These are phyloP conservation scores for Debaryomyces coudertii DNA, from an alignment of 1,139 yeast species.

Conservation along the genomic window DNA sequence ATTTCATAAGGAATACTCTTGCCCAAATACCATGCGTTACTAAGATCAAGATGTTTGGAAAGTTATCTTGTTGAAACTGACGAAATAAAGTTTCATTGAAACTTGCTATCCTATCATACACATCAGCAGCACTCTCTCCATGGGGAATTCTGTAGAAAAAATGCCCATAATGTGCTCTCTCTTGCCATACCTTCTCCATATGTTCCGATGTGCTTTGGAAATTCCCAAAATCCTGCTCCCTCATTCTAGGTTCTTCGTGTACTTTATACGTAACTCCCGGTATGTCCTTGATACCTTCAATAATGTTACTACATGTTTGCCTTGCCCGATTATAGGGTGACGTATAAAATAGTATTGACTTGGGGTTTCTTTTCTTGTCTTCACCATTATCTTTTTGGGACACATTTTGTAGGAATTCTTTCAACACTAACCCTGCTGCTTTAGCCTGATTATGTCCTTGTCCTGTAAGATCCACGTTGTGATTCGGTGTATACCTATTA, in stretches of 20 bases:
- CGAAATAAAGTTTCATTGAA: constrained; percentile 85
- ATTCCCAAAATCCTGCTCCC: constrained; percentile 95
- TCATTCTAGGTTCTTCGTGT: constrained; percentile 83
- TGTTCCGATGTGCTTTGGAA: constrained; percentile 78
- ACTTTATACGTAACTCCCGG: constrained; percentile 55
- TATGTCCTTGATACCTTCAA: constrained; percentile 58
- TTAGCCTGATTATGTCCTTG: constrained; percentile 70
- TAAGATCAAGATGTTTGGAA: constrained; percentile 74
- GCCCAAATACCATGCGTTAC: constrained; percentile 97
- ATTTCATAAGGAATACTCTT: constrained; percentile 85
- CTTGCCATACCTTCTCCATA: constrained; percentile 79
- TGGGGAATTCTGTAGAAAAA: constrained; percentile 88
- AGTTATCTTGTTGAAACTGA: constrained; percentile 67
- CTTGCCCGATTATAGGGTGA: constrained; percentile 84
- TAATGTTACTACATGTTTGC: constrained; percentile 73
- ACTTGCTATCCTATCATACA: constrained; percentile 85
- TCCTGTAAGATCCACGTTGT: constrained; percentile 69
- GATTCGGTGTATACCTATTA: constrained; percentile 76
- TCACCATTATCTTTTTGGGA: constrained; percentile 35
- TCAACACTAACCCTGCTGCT: constrained; percentile 65
- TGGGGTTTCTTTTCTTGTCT: constrained; percentile 23
- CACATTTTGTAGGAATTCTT: constrained; percentile 51
- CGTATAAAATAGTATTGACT: constrained; percentile 63
- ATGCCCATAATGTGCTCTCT: constrained; percentile 87
- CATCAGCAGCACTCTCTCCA: constrained; percentile 96